These are phyloP conservation scores for Serendipita sp. DNA, from an alignment of 768 basidiomycete genomes.

Conservation along the genomic window DNA sequence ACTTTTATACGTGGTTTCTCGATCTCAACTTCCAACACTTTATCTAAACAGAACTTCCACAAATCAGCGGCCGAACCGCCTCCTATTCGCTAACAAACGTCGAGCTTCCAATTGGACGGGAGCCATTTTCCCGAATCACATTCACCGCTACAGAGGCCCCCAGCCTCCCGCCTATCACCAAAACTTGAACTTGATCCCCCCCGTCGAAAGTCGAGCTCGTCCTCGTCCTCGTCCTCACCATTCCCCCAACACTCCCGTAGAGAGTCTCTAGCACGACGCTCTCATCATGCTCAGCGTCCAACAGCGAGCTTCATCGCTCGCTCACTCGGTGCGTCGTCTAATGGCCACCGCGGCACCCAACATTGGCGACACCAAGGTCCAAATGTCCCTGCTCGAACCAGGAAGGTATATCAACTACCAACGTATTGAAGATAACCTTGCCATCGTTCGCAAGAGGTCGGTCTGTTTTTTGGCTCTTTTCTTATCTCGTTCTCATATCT, in stretches of 20 bases:
- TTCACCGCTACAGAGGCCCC: too few relatives aligned
- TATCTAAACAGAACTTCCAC: too few relatives aligned
- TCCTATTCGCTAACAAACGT: too few relatives aligned
- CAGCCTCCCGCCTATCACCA: too few relatives aligned
- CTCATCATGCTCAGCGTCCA: background rate
- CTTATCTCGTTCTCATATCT: background rate
- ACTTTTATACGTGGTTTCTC: too few relatives aligned
- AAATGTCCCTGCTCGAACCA: constrained; percentile 76
- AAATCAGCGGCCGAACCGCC: too few relatives aligned
- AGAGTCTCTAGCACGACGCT: background rate
- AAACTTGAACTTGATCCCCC: too few relatives aligned
- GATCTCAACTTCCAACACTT: too few relatives aligned
- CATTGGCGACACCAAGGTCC: constrained; percentile 79
- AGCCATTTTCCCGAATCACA: too few relatives aligned
- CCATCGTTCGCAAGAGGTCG: constrained; percentile 68
- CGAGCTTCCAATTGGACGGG: too few relatives aligned
- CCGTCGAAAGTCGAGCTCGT: too few relatives aligned
- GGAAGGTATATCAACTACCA: constrained; percentile 84
- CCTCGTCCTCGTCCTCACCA: too few relatives aligned
- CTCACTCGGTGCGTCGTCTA: background rate
- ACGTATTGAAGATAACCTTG: constrained; percentile 95
- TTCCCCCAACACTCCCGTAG: background rate
- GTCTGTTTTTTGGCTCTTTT: constrained; percentile 9
- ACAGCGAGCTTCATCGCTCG: background rate
- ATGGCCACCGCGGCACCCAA: constrained; percentile 69